phyloP scores from a whole-genome alignment of 2,329 filamentous ascomycete genomes.

The Byssothecium circinans region DNA sequence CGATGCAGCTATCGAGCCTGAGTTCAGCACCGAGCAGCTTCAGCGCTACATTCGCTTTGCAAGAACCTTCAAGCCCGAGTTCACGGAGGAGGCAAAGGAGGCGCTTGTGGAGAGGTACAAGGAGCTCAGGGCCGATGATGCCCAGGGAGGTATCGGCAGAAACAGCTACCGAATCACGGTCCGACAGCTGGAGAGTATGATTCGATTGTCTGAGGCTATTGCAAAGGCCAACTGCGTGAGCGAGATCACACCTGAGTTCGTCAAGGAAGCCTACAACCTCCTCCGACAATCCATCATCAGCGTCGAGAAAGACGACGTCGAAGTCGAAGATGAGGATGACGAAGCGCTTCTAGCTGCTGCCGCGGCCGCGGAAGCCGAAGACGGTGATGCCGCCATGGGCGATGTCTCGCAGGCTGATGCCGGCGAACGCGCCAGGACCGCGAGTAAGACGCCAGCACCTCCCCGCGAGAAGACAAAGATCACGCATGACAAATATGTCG shows the following conservation, averaged over 20 bases:
- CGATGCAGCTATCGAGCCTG: slow-evolving; percentile 86
- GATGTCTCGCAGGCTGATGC: slow-evolving; percentile 40
- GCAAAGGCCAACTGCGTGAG: slow-evolving; percentile 96
- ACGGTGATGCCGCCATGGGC: slow-evolving; percentile 44
- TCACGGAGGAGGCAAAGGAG: slow-evolving; percentile 82
- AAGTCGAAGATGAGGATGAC: slow-evolving; percentile 82
- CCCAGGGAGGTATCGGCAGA: slow-evolving; percentile 87
- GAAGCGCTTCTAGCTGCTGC: slow-evolving; percentile 57
- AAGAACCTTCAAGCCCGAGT: slow-evolving; percentile 88
- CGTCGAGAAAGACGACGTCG: slow-evolving; percentile 96
- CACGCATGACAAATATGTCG: slow-evolving; percentile 92
- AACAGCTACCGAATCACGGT: slow-evolving; percentile 99
- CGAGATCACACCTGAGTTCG: slow-evolving; percentile 81
- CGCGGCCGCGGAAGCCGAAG: slow-evolving; percentile 52
- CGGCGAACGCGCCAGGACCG: slow-evolving; percentile 20
- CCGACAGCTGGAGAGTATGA: slow-evolving; percentile 92
- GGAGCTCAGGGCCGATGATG: slow-evolving; percentile 88
- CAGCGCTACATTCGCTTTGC: slow-evolving; percentile 98
- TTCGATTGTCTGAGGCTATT: slow-evolving; percentile 94
- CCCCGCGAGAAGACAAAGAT: slow-evolving; percentile 75
- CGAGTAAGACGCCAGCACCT: slow-evolving; percentile 46
- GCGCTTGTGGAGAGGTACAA: slow-evolving; percentile 92
- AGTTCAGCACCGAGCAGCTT: slow-evolving; percentile 93
- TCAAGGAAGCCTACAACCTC: slow-evolving; percentile 88
- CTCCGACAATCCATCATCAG: slow-evolving; percentile 94